Percentiles rank a stretch among this genome's conserved stretches.
Evolutionary conservation across 1,284 basidiomycete genomes (phyloP).

Genomic region (Athelia sp.): DNA sequence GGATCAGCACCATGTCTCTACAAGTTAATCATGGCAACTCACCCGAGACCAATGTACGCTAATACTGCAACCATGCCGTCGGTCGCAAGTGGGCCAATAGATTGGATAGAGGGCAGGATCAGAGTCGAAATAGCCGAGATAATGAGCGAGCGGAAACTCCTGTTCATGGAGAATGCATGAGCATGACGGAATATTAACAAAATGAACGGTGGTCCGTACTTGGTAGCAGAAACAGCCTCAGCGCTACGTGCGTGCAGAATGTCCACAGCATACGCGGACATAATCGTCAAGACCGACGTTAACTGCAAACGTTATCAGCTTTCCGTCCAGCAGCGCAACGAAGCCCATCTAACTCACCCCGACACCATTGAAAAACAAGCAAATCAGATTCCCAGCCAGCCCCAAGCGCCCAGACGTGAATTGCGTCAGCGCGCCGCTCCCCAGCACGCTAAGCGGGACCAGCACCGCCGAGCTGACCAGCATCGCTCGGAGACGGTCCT

Average conservation of each 20-base stretch:
- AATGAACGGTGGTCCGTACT: too few relatives aligned
- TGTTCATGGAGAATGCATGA: constrained; percentile 6
- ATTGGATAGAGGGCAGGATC: constrained; percentile 29
- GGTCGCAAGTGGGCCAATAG: constrained; percentile 24
- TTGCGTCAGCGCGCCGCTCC: constrained; percentile 11
- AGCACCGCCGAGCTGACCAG: constrained; percentile 14
- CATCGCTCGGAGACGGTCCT: constrained; percentile 17
- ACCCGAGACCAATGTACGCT: constrained; percentile 21
- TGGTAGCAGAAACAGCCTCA: constrained; percentile 30
- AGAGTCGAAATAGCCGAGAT: constrained; percentile 25
- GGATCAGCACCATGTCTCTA: too few relatives aligned
- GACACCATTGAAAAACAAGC: constrained; percentile 15
- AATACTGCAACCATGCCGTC: constrained; percentile 22
- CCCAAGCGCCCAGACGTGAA: constrained; percentile 16
- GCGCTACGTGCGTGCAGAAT: constrained; percentile 33
- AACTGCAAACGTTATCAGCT: constrained; percentile 13
- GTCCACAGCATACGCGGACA: constrained; percentile 33
- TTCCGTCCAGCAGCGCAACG: too few relatives aligned
- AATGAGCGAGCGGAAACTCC: constrained; percentile 23
- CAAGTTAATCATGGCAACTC: too few relatives aligned
- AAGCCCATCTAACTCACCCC: too few relatives aligned
- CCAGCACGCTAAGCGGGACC: constrained; percentile 15
- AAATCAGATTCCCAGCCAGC: constrained; percentile 12
- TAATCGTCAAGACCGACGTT: constrained; percentile 27
- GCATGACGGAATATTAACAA: background rate